These are phyloP conservation scores for Lanzia echinophila DNA, from an alignment of 2,329 filamentous ascomycete species.

Conservation along the genomic window DNA sequence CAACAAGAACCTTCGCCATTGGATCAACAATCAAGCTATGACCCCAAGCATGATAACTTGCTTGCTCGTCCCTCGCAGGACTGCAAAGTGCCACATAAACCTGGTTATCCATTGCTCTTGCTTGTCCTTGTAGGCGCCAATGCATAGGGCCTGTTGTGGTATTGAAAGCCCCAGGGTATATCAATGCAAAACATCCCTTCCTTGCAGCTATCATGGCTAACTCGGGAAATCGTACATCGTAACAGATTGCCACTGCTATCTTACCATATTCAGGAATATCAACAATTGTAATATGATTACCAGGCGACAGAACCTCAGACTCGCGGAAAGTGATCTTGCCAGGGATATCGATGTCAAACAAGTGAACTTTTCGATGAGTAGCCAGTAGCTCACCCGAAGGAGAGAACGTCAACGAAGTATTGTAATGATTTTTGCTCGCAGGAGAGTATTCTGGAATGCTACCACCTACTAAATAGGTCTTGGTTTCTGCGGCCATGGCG, in stretches of 20 bases:
- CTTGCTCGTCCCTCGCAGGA: constrained; percentile 71
- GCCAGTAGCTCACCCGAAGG: constrained; percentile 75
- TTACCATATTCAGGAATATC: constrained; percentile 84
- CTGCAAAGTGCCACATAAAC: constrained; percentile 89
- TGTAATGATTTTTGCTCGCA: constrained; percentile 67
- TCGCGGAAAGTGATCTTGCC: constrained; percentile 90
- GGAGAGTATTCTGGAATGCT: constrained; percentile 81
- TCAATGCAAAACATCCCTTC: constrained; percentile 74
- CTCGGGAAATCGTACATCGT: constrained; percentile 95
- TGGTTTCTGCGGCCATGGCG: constrained; percentile 69
- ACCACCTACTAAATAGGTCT: constrained; percentile 79
- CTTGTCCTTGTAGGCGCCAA: constrained; percentile 78
- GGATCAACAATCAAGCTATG: constrained; percentile 87
- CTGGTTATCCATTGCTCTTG: constrained; percentile 88
- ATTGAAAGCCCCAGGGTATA: constrained; percentile 98
- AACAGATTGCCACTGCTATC: constrained; percentile 88
- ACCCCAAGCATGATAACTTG: constrained; percentile 83
- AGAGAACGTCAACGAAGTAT: constrained; percentile 79
- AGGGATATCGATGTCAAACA: constrained; percentile 97
- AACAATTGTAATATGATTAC: constrained; percentile 77
- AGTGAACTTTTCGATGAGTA: constrained; percentile 85
- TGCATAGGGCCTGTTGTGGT: constrained; percentile 86
- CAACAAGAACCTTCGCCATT: constrained; percentile 71
- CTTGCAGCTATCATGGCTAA: constrained; percentile 83
- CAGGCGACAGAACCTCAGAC: constrained; percentile 79